These are phyloP conservation scores for Phaeophleospora eucalypticola DNA, from an alignment of 2,329 filamentous ascomycete genomes.

Conservation along the genomic window DNA sequence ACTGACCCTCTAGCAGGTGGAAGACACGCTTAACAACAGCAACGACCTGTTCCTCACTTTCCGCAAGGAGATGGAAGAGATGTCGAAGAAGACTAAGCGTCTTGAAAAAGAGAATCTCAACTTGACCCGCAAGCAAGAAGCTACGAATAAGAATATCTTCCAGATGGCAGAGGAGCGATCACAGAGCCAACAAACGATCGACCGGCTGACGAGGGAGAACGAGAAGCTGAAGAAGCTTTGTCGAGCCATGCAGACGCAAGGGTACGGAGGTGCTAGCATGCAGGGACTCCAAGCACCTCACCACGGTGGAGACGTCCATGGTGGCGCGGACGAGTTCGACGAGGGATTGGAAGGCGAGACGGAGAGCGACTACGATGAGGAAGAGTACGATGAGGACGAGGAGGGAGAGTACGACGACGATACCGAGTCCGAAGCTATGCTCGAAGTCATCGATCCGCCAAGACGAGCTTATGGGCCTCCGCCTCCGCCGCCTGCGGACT, in stretches of 20 bases:
- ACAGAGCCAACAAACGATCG: constrained; percentile 68
- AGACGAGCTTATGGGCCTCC: constrained; percentile 41
- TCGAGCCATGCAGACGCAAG: constrained; percentile 93
- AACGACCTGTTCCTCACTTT: constrained; percentile 97
- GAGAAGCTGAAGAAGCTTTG: constrained; percentile 92
- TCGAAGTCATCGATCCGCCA: constrained; percentile 21
- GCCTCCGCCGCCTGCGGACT: constrained; percentile 44
- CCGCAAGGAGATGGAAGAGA: constrained; percentile 98
- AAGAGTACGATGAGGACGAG: constrained; percentile 63
- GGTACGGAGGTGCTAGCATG: constrained; percentile 55
- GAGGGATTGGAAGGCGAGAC: constrained; percentile 45
- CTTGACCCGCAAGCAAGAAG: constrained; percentile 86
- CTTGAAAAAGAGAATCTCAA: constrained; percentile 94
- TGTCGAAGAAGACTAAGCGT: constrained; percentile 98
- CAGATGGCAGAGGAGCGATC: constrained; percentile 94
- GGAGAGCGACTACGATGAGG: constrained; percentile 64
- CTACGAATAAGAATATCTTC: constrained; percentile 89
- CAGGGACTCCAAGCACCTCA: neutral
- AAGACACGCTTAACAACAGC: constrained; percentile 97
- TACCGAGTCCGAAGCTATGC: constrained; percentile 49
- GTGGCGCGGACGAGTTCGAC: constrained; percentile 24
- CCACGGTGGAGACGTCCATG: constrained; percentile 12
- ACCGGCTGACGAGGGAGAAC: constrained; percentile 77
- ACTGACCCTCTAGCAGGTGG: constrained; percentile 66
- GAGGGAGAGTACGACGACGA: constrained; percentile 62